Evolutionary conservation across 345 rosid genomes (phyloP), one percentile per base, ranked within the genome.

Genomic region (Passiflora organensis): DNA sequence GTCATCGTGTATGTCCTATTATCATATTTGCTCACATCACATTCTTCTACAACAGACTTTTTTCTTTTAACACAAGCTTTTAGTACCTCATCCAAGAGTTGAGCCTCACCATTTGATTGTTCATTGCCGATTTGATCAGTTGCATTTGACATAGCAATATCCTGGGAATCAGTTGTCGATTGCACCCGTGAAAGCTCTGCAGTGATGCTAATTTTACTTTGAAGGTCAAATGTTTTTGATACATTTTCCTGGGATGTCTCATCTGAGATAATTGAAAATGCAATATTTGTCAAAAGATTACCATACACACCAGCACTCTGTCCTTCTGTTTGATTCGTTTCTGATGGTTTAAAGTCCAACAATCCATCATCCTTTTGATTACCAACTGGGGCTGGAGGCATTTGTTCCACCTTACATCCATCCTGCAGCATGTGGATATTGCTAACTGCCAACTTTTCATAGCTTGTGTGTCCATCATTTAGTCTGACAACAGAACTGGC

Each of bases 21-120:
- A 54, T 34, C 39, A 39, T 48, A 56, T 44, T 37, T 47, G 36
- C 50, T 42, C 22, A 13, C n/a, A 16, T 15, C 16, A 43, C 42
- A 23, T 34, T 15, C 51, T 51, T 59, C 42, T 18, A 38, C 51
- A 24, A 37, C 19, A 18, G 56, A 32, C 14, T 24, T 17, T 56
- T 24, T 48, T 55, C 67, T 67, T 48, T 60, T 39, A 38, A 20
- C 58, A 39, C 51, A 57, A 19, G 32, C 38, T 10, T 56, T 47
- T 53, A 28, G 55, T 59, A 41, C 52, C 22, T 36, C 45, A 44
- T 25, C 34, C 47, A 20, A 37, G 50, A 22, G n/a, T 24, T 39
- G 56, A 28, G 37, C 20, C 12, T n/a, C 41, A 21, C 43, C 36
- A 41, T 12, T 19, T 8, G 48, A 54, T 15, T 24, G 42, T 32